These are phyloP conservation scores for Kondoa malvinella DNA, from an alignment of 768 basidiomycete genomes.

Conservation along the genomic window DNA sequence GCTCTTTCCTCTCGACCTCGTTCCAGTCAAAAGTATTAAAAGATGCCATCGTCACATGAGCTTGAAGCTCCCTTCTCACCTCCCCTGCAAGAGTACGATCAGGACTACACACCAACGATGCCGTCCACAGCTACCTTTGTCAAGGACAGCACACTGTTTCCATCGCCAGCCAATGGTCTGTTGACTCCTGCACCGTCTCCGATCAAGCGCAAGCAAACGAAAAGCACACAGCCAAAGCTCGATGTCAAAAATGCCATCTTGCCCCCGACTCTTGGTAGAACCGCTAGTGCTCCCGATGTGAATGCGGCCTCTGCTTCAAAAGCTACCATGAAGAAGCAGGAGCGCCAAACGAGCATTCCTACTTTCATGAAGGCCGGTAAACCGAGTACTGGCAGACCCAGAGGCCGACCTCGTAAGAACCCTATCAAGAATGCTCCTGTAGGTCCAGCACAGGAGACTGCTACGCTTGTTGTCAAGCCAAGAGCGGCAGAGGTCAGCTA, in stretches of 20 bases:
- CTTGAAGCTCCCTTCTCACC: background rate
- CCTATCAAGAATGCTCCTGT: background rate
- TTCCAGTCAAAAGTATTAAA: no score
- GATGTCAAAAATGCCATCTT: background rate
- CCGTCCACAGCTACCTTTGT: background rate
- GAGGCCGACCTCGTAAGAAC: constrained; percentile 8
- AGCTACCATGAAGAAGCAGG: constrained; percentile 8
- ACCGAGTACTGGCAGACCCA: background rate
- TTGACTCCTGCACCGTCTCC: constrained; percentile 1
- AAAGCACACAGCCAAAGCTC: background rate
- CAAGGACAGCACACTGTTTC: background rate
- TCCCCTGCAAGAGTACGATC: background rate
- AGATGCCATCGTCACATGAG: background rate
- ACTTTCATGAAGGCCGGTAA: constrained; percentile 15
- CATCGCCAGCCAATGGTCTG: background rate
- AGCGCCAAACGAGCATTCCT: constrained; percentile 14
- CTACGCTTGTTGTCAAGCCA: no score
- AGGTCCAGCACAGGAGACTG: no score
- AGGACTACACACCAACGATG: background rate
- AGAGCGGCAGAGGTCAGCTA: no score
- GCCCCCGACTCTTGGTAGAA: background rate
- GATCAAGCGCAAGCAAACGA: background rate
- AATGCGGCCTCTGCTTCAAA: background rate
- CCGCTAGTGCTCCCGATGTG: background rate
- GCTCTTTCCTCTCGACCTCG: no score